These are phyloP conservation scores for Crassisporium funariophilum DNA, from an alignment of 768 basidiomycete species.

Conservation along the genomic window DNA sequence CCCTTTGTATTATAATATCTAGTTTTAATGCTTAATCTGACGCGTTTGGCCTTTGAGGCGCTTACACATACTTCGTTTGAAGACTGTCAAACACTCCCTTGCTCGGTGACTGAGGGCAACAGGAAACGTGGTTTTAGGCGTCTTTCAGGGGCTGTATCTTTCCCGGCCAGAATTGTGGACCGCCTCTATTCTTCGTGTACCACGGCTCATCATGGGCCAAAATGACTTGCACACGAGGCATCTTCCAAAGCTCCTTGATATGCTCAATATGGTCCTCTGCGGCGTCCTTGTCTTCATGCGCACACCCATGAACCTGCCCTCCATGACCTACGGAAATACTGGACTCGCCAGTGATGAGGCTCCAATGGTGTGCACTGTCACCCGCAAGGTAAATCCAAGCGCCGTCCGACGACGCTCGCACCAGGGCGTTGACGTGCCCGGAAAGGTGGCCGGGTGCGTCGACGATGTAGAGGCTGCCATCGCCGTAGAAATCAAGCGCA, in stretches of 20 bases:
- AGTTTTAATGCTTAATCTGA: too few relatives aligned
- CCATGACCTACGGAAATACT: conserved; percentile 35
- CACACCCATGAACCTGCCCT: conserved; percentile 39
- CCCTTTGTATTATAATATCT: too few relatives aligned
- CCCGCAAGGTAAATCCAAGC: conserved; percentile 59
- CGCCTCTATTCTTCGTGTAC: conserved; percentile 49
- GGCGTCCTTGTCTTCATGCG: conserved; percentile 43
- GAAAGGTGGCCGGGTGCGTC: conserved; percentile 58
- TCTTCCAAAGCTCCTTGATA: conserved; percentile 38
- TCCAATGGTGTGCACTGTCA: conserved; percentile 59
- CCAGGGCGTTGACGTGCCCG: conserved; percentile 58
- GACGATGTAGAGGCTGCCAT: conserved; percentile 60
- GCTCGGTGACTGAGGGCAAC: too few relatives aligned
- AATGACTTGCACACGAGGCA: conserved; percentile 46
- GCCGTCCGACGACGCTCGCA: conserved; percentile 53
- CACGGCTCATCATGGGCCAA: conserved; percentile 57
- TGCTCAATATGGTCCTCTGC: conserved; percentile 45
- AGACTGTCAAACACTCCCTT: too few relatives aligned
- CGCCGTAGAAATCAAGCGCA: conserved; percentile 55
- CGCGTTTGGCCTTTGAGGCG: too few relatives aligned
- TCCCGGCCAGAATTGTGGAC: conserved; percentile 44
- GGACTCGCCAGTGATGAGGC: conserved; percentile 47
- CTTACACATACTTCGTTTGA: too few relatives aligned
- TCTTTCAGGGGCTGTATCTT: conserved; percentile 27
- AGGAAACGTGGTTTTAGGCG: too few relatives aligned